phyloP scores from a whole-genome alignment of 83 land plant species.

The Picea abies region DNA sequence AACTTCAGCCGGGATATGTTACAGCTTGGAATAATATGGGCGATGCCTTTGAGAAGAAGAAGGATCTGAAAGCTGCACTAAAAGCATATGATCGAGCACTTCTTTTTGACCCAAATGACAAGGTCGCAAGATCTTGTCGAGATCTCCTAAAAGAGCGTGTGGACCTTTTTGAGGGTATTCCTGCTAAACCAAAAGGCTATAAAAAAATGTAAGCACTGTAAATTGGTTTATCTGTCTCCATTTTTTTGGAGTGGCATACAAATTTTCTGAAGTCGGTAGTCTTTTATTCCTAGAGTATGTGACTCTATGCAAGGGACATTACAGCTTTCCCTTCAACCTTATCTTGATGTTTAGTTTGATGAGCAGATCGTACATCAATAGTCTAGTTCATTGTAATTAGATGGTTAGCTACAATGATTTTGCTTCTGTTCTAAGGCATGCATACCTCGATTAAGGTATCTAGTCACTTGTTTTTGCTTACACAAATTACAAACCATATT shows the following conservation, averaged over 20 bases:
- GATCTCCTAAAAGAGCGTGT: conserved; percentile 64
- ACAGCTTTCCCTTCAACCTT: too few species aligned
- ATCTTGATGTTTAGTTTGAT: too few species aligned
- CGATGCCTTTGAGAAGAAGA: conserved; percentile 90
- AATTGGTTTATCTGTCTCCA: neutral
- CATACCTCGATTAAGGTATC: too few species aligned
- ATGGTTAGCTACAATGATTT: too few species aligned
- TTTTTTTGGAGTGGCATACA: conserved; percentile 4
- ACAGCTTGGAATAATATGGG: conserved; percentile 99
- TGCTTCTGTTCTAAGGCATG: too few species aligned
- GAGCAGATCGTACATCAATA: too few species aligned
- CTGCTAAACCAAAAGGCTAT: conserved; percentile 42
- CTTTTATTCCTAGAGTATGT: conserved; percentile 1
- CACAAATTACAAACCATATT: too few species aligned
- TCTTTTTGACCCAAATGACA: conserved; percentile 93
- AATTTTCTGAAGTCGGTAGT: neutral
- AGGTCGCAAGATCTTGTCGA: conserved; percentile 67
- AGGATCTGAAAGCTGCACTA: conserved; percentile 68
- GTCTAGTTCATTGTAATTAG: too few species aligned
- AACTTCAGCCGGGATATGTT: conserved; percentile 95
- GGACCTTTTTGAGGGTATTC: conserved; percentile 65
- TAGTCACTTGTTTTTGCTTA: too few species aligned
- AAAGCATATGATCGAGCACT: conserved; percentile 92
- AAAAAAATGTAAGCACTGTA: neutral
- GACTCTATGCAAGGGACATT: too few species aligned